A percentile compares a stretch with the other conserved stretches of the same genome.
Conservation (phyloP, 495 filamentous ascomycete species). For the Halenospora varia region DNA sequence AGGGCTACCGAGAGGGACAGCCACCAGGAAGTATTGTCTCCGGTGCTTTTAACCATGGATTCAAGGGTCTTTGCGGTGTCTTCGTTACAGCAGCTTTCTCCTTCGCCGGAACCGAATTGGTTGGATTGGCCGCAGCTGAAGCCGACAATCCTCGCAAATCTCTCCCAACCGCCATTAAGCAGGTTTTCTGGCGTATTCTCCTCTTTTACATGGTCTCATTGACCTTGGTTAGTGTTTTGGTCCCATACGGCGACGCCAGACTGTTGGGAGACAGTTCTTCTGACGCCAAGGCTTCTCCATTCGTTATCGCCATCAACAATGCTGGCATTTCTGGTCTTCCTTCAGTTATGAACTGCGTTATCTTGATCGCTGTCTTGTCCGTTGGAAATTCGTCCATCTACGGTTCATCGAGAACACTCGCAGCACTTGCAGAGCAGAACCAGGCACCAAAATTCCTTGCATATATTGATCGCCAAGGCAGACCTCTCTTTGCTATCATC, state of each 20-base stretch:
- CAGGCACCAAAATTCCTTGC: slow-evolving; percentile 73
- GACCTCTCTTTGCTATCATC: slow-evolving; percentile 70
- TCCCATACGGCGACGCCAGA: slow-evolving; percentile 45
- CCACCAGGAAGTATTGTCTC: slow-evolving; percentile 40
- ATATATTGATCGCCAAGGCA: slow-evolving; percentile 81
- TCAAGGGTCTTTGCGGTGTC: slow-evolving; percentile 90
- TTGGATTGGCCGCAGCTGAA: slow-evolving; percentile 86
- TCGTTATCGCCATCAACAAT: slow-evolving; percentile 83
- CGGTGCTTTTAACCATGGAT: slow-evolving; percentile 85
- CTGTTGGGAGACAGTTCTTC: slow-evolving; percentile 52
- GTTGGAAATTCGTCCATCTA: slow-evolving; percentile 88
- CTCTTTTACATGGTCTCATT: slow-evolving; percentile 80
- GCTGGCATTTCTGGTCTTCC: slow-evolving; percentile 72
- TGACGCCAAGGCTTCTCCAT: slow-evolving; percentile 77
- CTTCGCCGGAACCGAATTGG: slow-evolving; percentile 87
- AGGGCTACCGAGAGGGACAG: slow-evolving; percentile 6
- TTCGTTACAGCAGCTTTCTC: slow-evolving; percentile 93
- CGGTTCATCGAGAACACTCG: slow-evolving; percentile 80
- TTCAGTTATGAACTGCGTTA: slow-evolving; percentile 86
- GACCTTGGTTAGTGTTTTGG: slow-evolving; percentile 55
- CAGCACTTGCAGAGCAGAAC: slow-evolving; percentile 78
- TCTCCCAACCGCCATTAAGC: slow-evolving; percentile 81
- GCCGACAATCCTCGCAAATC: slow-evolving; percentile 86
- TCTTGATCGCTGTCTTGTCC: slow-evolving; percentile 81
- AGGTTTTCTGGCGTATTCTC: slow-evolving; percentile 92